These are phyloP conservation scores for Lactarius quietus DNA, from an alignment of 768 basidiomycete species.

Conservation along the genomic window DNA sequence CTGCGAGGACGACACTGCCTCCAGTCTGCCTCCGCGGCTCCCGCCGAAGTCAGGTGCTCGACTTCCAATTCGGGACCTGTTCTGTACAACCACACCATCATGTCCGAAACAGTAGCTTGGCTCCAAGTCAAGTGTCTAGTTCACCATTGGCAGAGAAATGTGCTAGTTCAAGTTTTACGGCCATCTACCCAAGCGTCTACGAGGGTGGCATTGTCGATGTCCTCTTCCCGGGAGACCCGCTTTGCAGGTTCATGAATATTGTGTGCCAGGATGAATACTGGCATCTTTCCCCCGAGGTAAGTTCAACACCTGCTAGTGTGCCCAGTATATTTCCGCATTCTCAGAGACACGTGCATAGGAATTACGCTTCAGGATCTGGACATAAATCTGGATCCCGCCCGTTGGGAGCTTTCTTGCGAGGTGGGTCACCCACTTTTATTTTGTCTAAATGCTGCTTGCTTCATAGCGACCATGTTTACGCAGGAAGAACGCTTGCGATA, in stretches of 20 bases:
- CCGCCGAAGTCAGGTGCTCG: no score
- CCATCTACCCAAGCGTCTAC: not conserved
- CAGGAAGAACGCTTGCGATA: conserved; percentile 10
- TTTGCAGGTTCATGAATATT: not conserved
- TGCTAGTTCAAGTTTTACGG: no score
- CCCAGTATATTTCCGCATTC: not conserved
- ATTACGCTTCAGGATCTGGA: not conserved
- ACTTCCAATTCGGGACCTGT: no score
- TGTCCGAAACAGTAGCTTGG: no score
- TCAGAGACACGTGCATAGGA: not conserved
- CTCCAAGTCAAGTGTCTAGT: no score
- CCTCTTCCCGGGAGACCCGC: no score
- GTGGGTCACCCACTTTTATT: not conserved
- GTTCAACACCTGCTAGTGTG: not conserved
- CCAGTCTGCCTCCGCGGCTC: no score
- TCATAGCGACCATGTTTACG: no score
- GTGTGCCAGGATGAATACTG: not conserved
- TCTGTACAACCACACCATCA: no score
- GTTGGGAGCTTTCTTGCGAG: not conserved
- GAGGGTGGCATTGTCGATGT: not conserved
- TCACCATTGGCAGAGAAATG: no score
- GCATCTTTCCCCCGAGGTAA: conserved; percentile 8
- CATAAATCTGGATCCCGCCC: no score
- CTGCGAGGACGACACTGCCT: no score
- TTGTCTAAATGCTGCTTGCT: not conserved